Evolutionary conservation across 2,329 filamentous ascomycete genomes (phyloP).

Genomic region (Alternaria brassicae): DNA sequence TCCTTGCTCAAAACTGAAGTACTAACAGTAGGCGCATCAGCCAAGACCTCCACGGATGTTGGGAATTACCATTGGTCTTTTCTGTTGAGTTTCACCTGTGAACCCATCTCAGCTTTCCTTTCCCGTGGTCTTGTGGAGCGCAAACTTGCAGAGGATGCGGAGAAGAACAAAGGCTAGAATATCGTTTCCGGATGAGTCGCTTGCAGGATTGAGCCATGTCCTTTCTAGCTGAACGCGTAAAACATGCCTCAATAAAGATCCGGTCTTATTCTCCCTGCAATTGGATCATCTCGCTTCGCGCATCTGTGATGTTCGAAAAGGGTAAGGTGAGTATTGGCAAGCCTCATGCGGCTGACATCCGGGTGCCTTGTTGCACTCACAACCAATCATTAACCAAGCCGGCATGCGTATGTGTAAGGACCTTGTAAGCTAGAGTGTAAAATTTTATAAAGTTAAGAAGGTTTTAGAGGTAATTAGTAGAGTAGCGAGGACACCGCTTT

Average conservation of each 20-base stretch:
- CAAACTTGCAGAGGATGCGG: not conserved
- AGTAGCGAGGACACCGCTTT: no score
- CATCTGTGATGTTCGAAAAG: not conserved
- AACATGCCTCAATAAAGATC: not conserved
- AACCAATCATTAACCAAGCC: conserved; percentile 3
- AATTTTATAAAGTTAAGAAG: no score
- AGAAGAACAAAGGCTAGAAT: not conserved
- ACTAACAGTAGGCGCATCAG: not conserved
- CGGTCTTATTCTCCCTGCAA: not conserved
- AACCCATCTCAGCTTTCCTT: not conserved
- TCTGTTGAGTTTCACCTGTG: not conserved
- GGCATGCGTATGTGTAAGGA: not conserved
- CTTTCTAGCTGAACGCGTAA: not conserved
- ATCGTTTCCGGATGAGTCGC: not conserved
- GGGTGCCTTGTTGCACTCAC: not conserved
- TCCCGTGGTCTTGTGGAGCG: not conserved
- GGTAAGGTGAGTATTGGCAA: conserved; percentile 6
- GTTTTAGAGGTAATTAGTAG: no score
- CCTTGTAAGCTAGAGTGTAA: no score
- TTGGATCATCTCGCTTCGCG: not conserved
- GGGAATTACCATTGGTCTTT: not conserved
- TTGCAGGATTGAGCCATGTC: not conserved
- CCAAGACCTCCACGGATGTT: not conserved
- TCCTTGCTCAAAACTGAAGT: not conserved
- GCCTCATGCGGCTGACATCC: conserved; percentile 11